phyloP scores from a whole-genome alignment of 805 yeast species.

The Grigorovia yakushimaensis region DNA sequence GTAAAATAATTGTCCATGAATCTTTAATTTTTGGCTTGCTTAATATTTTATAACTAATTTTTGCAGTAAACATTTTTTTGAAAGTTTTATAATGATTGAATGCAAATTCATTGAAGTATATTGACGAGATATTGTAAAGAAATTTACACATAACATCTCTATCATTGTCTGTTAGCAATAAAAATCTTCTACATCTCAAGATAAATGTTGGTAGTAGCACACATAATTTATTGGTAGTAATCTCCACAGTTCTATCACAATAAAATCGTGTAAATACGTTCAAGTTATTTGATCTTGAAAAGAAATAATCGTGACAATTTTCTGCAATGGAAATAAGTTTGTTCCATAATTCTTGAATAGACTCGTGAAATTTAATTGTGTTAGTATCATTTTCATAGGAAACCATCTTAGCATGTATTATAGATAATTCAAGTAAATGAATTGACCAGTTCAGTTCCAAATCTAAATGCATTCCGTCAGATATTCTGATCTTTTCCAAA shows the following conservation, averaged over 20 bases:
- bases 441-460: slow-evolving; percentile 18
- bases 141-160: slow-evolving; percentile 13
- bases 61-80: slow-evolving; percentile 23
- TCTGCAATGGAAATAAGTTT: slow-evolving; percentile 12
- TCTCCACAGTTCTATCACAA: slow-evolving; percentile 22
- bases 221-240: slow-evolving; percentile 19
- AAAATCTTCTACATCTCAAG: slow-evolving; percentile 15
- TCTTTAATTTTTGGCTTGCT: slow-evolving; percentile 15
- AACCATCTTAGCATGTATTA: slow-evolving; percentile 17
- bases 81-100: slow-evolving; percentile 24
- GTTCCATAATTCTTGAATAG: slow-evolving; percentile 16
- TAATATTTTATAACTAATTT: slow-evolving; percentile 20
- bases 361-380: slow-evolving; percentile 8
- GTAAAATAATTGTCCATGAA: slow-evolving; percentile 21
- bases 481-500: slow-evolving; percentile 1
- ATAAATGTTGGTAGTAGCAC: slow-evolving; percentile 21
- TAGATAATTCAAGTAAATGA: slow-evolving; percentile 13
- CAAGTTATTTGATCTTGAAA: slow-evolving; percentile 4
- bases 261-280: slow-evolving; percentile 18
- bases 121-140: slow-evolving; percentile 15
- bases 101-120: slow-evolving; percentile 25
- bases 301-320: slow-evolving; percentile 15
- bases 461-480: slow-evolving; percentile 2
- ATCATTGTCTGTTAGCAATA: slow-evolving; percentile 5
- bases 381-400: slow-evolving; percentile 14